These are phyloP conservation scores for Rhodotorula sp. DNA, from an alignment of 1,284 basidiomycete genomes.

Conservation along the genomic window DNA sequence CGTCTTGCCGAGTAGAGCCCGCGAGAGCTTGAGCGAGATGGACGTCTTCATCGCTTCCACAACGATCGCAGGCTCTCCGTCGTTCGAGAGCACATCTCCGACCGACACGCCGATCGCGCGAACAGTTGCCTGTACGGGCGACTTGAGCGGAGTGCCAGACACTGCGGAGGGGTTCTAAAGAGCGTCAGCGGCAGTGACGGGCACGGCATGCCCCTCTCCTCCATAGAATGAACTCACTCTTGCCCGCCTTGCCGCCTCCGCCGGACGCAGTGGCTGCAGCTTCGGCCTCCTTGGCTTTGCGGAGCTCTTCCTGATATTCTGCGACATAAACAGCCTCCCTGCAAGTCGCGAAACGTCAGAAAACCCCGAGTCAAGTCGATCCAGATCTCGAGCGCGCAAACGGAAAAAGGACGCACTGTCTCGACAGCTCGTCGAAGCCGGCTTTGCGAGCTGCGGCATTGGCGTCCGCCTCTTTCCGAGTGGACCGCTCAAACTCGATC, in stretches of 20 bases:
- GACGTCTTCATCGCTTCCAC: slow-evolving; percentile 61
- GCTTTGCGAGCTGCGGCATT: background rate
- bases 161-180: background rate
- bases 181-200: background rate
- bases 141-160: slow-evolving; percentile 28
- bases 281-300: slow-evolving; percentile 15
- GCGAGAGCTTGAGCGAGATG: slow-evolving; percentile 52
- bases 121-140: slow-evolving; percentile 22
- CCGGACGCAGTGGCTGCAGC: slow-evolving; percentile 1
- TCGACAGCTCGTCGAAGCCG: slow-evolving; percentile 13
- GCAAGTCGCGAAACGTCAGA: background rate
- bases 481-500: slow-evolving; percentile 17
- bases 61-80: slow-evolving; percentile 50
- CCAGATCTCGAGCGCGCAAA: background rate
- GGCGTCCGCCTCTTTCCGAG: slow-evolving; percentile 5
- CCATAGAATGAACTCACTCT: background rate
- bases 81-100: slow-evolving; percentile 20
- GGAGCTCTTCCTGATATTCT: slow-evolving; percentile 19
- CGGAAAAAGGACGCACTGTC: slow-evolving; percentile 10
- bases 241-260: slow-evolving; percentile 5
- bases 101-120: slow-evolving; percentile 20
- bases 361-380: background rate
- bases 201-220: too few relatives aligned
- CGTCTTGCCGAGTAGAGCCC: slow-evolving; percentile 18
- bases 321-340: slow-evolving; percentile 18